Conservation (phyloP, 1,284 basidiomycete species). For the Leccinum griseonigrum region DNA sequence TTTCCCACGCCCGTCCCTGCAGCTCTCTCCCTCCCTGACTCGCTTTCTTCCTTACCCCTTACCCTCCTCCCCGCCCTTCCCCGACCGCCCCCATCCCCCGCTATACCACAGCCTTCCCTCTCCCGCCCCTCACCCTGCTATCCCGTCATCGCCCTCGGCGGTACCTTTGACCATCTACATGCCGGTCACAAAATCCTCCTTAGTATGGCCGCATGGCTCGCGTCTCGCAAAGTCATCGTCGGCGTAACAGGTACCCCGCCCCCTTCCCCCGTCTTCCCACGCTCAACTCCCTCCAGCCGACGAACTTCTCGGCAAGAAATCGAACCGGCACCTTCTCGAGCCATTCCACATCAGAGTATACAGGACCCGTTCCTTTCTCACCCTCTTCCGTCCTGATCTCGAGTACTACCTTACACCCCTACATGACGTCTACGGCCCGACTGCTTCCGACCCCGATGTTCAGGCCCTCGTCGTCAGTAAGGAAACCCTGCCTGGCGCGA, state of each 20-base stretch:
- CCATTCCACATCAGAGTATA: conserved; percentile 53
- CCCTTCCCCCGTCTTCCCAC: conserved; percentile 11
- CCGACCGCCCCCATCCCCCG: background rate
- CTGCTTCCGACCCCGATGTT: conserved; percentile 78
- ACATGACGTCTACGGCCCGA: conserved; percentile 85
- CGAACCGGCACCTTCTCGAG: conserved; percentile 71
- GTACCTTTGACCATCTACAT: conserved; percentile 96
- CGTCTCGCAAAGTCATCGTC: conserved; percentile 78
- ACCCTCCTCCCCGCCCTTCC: conserved; percentile 35
- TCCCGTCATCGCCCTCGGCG: conserved; percentile 60
- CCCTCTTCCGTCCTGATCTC: conserved; percentile 63
- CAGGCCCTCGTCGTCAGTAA: conserved; percentile 85
- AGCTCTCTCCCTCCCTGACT: conserved; percentile 22
- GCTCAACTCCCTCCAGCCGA: conserved; percentile 51
- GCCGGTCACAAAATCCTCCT: conserved; percentile 97
- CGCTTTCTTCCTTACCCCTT: conserved; percentile 22
- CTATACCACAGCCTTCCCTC: background rate
- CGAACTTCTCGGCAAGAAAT: conserved; percentile 72
- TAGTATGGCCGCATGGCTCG: conserved; percentile 85
- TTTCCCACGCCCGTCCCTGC: background rate
- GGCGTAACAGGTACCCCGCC: conserved; percentile 73
- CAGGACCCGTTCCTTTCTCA: conserved; percentile 62
- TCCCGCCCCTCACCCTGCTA: conserved; percentile 29
- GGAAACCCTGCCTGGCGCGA: conserved; percentile 79
- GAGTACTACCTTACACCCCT: conserved; percentile 69